phyloP scores from a whole-genome alignment of 2,329 filamentous ascomycete species.

The Trichoderma sp. region DNA sequence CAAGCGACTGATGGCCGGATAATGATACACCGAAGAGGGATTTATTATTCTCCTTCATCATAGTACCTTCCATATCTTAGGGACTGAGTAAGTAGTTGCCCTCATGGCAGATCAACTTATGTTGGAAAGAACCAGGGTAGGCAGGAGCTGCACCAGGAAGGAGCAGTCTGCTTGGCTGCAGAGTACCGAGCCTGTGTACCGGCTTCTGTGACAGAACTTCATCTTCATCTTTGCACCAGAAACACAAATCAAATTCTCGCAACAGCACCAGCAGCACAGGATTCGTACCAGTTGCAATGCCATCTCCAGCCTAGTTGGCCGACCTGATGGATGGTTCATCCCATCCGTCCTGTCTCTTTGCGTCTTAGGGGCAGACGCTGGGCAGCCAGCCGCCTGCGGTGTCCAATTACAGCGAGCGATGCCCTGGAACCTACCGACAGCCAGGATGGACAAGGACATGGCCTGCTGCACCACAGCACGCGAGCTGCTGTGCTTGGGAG shows the following conservation, averaged over 20 bases:
- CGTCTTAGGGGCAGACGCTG: slow-evolving; percentile 5
- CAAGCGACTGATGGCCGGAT: neutral
- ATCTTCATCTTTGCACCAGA: neutral
- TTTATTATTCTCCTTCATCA: neutral
- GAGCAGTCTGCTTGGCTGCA: neutral
- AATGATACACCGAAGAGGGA: neutral
- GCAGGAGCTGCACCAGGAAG: slow-evolving; percentile 4
- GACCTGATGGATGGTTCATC: slow-evolving; percentile 17
- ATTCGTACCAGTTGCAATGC: neutral
- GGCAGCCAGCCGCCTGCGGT: slow-evolving; percentile 11
- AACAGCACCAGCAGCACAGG: neutral
- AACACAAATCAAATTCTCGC: neutral
- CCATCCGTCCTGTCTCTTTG: neutral
- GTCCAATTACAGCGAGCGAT: slow-evolving; percentile 17
- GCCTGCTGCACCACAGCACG: slow-evolving; percentile 22
- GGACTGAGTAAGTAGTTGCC: neutral
- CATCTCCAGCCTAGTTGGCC: neutral
- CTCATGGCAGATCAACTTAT: neutral
- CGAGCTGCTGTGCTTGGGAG: slow-evolving; percentile 27
- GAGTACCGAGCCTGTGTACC: neutral
- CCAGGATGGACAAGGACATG: slow-evolving; percentile 3
- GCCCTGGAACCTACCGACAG: slow-evolving; percentile 19
- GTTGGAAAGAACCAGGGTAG: neutral
- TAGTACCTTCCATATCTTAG: neutral
- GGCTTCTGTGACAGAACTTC: neutral